phyloP scores from a whole-genome alignment of 495 filamentous ascomycete species.

The Hypoxylon fuscum region DNA sequence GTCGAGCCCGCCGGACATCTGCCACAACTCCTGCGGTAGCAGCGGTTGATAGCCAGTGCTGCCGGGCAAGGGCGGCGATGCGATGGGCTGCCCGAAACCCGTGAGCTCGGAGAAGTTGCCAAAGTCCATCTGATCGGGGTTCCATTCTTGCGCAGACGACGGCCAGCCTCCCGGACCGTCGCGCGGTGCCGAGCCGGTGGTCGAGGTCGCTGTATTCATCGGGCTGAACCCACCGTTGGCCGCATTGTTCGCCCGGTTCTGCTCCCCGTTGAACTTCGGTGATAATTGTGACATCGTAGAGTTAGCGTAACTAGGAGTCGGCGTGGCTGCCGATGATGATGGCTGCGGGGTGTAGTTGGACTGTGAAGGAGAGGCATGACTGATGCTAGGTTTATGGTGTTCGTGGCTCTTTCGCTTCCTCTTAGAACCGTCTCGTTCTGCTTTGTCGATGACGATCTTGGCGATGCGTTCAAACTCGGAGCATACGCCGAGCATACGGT shows the following conservation, averaged over 20 bases:
- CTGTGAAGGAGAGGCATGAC: conserved; percentile 23
- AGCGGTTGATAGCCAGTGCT: conserved; percentile 78
- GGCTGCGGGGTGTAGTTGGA: conserved; percentile 23
- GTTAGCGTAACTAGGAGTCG: conserved; percentile 40
- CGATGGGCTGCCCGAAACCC: conserved; percentile 52
- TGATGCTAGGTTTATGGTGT: conserved; percentile 39
- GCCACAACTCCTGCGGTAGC: conserved; percentile 96
- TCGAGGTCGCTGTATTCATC: conserved; percentile 46
- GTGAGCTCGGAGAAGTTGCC: conserved; percentile 60
- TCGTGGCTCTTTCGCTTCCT: conserved; percentile 82
- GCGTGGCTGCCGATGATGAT: conserved; percentile 40
- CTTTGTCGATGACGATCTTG: conserved; percentile 87
- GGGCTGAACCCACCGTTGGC: conserved; percentile 45
- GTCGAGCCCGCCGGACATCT: conserved; percentile 94
- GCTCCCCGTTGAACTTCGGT: conserved; percentile 51
- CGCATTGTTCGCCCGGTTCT: conserved; percentile 44
- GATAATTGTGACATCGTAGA: conserved; percentile 46
- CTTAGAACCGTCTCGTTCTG: conserved; percentile 81
- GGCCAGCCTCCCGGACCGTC: conserved; percentile 36
- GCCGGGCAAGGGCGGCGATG: conserved; percentile 50
- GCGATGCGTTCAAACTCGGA: conserved; percentile 96
- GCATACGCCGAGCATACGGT: conserved; percentile 91
- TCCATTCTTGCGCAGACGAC: conserved; percentile 29
- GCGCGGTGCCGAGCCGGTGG: conserved; percentile 37
- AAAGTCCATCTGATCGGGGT: conserved; percentile 48